Evolutionary conservation across 73 alveolate species (phyloP).

Genomic region (Durusdinium trenchii): DNA sequence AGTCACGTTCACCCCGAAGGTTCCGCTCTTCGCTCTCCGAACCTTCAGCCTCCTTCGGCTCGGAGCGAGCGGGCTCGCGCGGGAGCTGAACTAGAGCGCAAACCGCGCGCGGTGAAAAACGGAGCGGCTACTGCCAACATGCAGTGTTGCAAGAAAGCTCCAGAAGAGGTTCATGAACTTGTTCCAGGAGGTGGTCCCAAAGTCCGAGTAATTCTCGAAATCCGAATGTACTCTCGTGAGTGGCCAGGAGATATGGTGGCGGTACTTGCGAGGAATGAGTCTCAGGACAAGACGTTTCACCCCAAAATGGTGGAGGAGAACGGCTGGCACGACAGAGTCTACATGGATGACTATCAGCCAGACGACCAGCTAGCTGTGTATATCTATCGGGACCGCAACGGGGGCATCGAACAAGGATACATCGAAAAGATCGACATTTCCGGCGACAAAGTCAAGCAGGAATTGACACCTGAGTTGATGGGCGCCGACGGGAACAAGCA

Average conservation of each 20-base stretch:
- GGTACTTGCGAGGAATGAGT: background rate
- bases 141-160: too few species aligned
- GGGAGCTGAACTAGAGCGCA: too few species aligned
- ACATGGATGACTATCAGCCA: constrained; percentile 5
- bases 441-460: background rate
- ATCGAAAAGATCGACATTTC: background rate
- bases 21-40: too few species aligned
- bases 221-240: background rate
- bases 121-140: too few species aligned
- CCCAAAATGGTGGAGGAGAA: too few species aligned
- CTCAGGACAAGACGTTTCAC: background rate
- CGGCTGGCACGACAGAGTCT: background rate
- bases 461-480: constrained; percentile 10
- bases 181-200: too few species aligned
- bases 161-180: too few species aligned
- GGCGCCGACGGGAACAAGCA: background rate
- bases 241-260: constrained; percentile 21
- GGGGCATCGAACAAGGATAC: background rate
- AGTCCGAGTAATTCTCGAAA: background rate
- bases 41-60: too few species aligned
- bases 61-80: too few species aligned
- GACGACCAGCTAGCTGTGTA: background rate
- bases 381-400: background rate
- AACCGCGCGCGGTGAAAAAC: too few species aligned
- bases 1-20: too few species aligned